These are phyloP conservation scores for Rhododendron kiyosumense DNA, from an alignment of 148 eudicot species.

Conservation along the genomic window DNA sequence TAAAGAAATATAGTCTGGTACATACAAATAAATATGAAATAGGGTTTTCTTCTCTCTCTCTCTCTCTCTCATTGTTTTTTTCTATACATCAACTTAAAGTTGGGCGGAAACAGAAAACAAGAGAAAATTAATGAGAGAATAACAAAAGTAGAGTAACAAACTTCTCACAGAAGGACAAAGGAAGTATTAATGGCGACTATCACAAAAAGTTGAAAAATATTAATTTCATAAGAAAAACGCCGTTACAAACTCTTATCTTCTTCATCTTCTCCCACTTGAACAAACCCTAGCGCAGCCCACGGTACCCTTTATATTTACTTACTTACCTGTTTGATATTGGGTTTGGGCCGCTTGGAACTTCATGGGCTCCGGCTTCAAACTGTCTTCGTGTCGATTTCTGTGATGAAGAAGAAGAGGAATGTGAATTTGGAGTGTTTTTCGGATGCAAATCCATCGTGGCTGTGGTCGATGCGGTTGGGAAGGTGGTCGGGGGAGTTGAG, in stretches of 20 bases:
- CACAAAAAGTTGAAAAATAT: conserved; percentile 8
- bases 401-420: conserved; percentile 1
- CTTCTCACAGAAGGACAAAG: conserved; percentile 20
- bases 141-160: conserved; percentile 16
- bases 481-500: conserved; percentile 3
- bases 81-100: conserved; percentile 12
- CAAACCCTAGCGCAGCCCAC: background rate
- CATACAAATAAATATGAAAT: conserved; percentile 3
- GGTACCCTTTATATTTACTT: background rate
- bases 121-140: background rate
- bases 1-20: background rate
- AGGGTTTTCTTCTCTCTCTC: background rate
- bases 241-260: conserved; percentile 4
- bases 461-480: background rate
- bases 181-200: conserved; percentile 11
- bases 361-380: conserved; percentile 57
- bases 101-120: background rate
- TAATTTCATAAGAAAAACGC: background rate
- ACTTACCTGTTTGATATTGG: conserved; percentile 71
- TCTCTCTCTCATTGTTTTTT: background rate
- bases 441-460: conserved; percentile 15
- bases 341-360: conserved; percentile 92
- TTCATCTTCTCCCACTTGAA: background rate
- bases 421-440: conserved; percentile 12
- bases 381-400: conserved; percentile 4